These are phyloP conservation scores for Dillenia suffruticosa DNA, from an alignment of 164 flowering plant species.

Conservation along the genomic window DNA sequence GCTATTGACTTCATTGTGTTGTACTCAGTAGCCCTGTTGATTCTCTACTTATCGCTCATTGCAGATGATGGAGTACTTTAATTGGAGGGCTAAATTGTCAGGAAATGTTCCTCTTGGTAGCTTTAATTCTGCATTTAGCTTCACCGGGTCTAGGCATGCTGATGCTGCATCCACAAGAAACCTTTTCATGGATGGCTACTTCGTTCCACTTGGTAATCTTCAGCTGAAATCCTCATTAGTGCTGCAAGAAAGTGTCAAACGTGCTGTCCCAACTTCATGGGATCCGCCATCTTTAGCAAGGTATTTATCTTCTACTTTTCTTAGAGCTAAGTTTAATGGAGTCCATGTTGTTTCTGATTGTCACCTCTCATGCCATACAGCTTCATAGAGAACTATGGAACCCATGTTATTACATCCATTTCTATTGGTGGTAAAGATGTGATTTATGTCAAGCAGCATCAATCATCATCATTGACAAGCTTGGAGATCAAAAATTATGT, in stretches of 20 bases:
- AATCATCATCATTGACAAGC: conserved; percentile 54
- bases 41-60: conserved; percentile 6
- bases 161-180: conserved; percentile 66
- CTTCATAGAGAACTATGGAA: conserved; percentile 82
- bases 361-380: conserved; percentile 29
- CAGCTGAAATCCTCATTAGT: conserved; percentile 40
- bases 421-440: conserved; percentile 87
- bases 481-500: conserved; percentile 70
- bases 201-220: conserved; percentile 60
- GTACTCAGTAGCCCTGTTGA: no score
- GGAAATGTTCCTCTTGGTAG: conserved; percentile 60
- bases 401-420: conserved; percentile 76
- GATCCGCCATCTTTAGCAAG: conserved; percentile 77
- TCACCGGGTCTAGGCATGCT: conserved; percentile 51
- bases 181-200: conserved; percentile 64
- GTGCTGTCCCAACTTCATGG: conserved; percentile 64
- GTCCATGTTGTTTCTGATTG: conserved; percentile 2
- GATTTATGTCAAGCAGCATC: conserved; percentile 71
- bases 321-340: background rate
- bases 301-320: conserved; percentile 21
- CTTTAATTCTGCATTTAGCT: conserved; percentile 74
- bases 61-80: conserved; percentile 84
- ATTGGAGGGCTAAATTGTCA: conserved; percentile 44
- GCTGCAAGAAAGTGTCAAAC: conserved; percentile 55
- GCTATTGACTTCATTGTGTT: no score